These are phyloP conservation scores for Gonium pectorale DNA, from an alignment of 139 green algal genomes.

Conservation along the genomic window DNA sequence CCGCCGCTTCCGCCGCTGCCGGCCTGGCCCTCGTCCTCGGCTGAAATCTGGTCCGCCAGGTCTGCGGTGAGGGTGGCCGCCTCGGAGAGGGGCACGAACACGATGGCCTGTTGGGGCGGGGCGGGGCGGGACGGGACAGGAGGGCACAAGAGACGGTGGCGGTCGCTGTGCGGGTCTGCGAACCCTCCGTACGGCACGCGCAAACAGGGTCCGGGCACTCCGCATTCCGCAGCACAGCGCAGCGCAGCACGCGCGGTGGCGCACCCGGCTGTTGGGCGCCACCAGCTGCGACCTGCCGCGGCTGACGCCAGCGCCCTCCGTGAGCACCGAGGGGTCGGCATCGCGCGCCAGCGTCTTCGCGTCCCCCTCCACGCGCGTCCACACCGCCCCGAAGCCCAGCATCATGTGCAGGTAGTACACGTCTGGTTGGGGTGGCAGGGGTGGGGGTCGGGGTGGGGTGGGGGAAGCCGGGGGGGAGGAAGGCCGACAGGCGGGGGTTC, in stretches of 20 bases:
- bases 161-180: not conserved
- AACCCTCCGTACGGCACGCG: not conserved
- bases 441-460: too few species aligned
- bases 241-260: not conserved
- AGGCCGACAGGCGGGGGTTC: too few species aligned
- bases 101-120: not conserved
- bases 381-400: slow-evolving; percentile 7
- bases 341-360: not conserved
- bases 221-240: not conserved
- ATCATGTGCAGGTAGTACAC: slow-evolving; percentile 15
- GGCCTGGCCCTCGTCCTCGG: not conserved
- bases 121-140: not conserved
- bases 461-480: too few species aligned
- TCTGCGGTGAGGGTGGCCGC: not conserved
- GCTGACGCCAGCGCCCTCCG: slow-evolving; percentile 12
- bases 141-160: not conserved
- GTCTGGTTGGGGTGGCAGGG: not conserved
- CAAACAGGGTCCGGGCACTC: not conserved
- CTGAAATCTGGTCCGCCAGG: not conserved
- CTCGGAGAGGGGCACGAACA: slow-evolving; percentile 8
- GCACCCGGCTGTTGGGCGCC: not conserved
- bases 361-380: slow-evolving; percentile 8
- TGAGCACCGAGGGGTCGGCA: not conserved
- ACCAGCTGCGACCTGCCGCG: not conserved
- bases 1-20: not conserved